Conservation (phyloP, 768 basidiomycete genomes). For the Royoungia palumana region DNA sequence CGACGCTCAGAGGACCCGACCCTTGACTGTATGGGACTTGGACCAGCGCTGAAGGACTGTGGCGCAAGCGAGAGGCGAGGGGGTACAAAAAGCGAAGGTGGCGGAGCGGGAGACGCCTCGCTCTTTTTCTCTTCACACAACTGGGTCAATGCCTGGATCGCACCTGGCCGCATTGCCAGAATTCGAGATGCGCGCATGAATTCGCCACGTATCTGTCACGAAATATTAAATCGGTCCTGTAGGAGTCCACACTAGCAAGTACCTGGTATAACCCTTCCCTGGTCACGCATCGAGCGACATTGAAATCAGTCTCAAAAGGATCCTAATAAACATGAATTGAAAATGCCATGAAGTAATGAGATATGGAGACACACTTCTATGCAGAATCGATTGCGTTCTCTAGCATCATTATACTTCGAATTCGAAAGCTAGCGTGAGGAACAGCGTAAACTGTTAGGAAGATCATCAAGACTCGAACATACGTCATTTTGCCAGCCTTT, state of each 20-base stretch:
- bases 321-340: slow-evolving; percentile 50
- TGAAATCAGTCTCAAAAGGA: slow-evolving; percentile 95
- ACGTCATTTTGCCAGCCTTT: slow-evolving; percentile 97
- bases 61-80: slow-evolving; percentile 52
- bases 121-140: slow-evolving; percentile 88
- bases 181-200: slow-evolving; percentile 96
- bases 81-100: slow-evolving; percentile 40
- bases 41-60: slow-evolving; percentile 69
- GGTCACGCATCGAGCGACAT: slow-evolving; percentile 95
- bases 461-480: slow-evolving; percentile 25
- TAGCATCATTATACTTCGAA: slow-evolving; percentile 59
- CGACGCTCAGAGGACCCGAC: slow-evolving; percentile 41
- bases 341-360: neutral
- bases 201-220: slow-evolving; percentile 86
- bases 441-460: slow-evolving; percentile 7
- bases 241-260: slow-evolving; percentile 1
- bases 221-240: neutral
- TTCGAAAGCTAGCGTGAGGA: slow-evolving; percentile 40
- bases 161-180: slow-evolving; percentile 73
- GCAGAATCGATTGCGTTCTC: slow-evolving; percentile 93
- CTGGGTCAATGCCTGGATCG: slow-evolving; percentile 77
- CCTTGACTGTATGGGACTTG: slow-evolving; percentile 54
- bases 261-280: slow-evolving; percentile 95
- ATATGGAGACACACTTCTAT: slow-evolving; percentile 66
- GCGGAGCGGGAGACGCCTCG: slow-evolving; percentile 36